Evolutionary conservation across 2,329 filamentous ascomycete genomes (phyloP).

Genomic region (Ustulina deusta): DNA sequence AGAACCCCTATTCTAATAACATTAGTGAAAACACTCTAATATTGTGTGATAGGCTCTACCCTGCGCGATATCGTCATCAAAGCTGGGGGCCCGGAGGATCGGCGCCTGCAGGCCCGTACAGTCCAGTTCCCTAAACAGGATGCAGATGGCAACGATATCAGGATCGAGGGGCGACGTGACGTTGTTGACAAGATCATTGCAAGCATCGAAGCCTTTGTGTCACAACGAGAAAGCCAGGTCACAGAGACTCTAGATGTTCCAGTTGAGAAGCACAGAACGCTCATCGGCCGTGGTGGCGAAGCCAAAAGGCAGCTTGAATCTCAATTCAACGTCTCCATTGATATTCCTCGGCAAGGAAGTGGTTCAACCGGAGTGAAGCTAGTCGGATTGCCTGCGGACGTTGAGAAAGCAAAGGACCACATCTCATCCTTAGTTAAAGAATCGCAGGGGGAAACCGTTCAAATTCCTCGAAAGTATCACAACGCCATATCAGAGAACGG

Average conservation of each 20-base stretch:
- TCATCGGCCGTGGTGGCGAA: slow-evolving; percentile 94
- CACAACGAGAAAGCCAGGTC: slow-evolving; percentile 85
- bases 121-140: slow-evolving; percentile 96
- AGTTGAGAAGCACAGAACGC: slow-evolving; percentile 86
- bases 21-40: slow-evolving; percentile 54
- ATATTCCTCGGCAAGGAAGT: slow-evolving; percentile 90
- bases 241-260: slow-evolving; percentile 84
- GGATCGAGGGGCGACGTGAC: slow-evolving; percentile 84
- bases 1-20: background rate
- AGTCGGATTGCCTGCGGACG: slow-evolving; percentile 79
- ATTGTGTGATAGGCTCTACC: slow-evolving; percentile 72
- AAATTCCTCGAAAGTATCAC: slow-evolving; percentile 84
- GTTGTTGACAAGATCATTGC: slow-evolving; percentile 91
- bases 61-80: slow-evolving; percentile 87
- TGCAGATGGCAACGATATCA: slow-evolving; percentile 83
- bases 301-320: slow-evolving; percentile 86
- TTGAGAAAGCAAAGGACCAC: slow-evolving; percentile 88
- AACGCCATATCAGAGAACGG: slow-evolving; percentile 89
- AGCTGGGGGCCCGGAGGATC: slow-evolving; percentile 90
- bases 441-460: slow-evolving; percentile 87
- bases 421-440: slow-evolving; percentile 84
- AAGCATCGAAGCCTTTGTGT: slow-evolving; percentile 83
- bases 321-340: slow-evolving; percentile 86
- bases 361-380: slow-evolving; percentile 88
- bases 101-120: slow-evolving; percentile 84